phyloP scores from a whole-genome alignment of 176 grass and related monocot genomes.

The Ensete ventricosum region DNA sequence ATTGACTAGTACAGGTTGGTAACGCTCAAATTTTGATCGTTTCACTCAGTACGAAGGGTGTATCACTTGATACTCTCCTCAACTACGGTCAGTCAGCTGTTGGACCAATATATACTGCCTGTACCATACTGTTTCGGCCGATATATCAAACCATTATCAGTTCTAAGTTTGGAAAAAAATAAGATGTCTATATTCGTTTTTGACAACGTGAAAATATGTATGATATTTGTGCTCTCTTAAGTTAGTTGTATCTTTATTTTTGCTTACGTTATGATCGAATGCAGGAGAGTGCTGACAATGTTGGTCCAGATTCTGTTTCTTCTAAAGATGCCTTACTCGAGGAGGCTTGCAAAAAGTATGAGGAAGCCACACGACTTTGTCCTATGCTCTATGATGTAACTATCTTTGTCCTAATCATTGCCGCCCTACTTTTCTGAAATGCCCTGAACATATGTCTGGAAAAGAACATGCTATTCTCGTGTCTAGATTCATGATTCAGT shows the following conservation, averaged over 20 bases:
- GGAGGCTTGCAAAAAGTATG: conserved; percentile 99
- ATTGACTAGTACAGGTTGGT: too few species aligned
- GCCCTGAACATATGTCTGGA: neutral
- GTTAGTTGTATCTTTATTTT: conserved; percentile 1
- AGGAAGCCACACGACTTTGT: conserved; percentile 76
- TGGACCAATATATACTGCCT: too few species aligned
- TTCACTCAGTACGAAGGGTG: too few species aligned
- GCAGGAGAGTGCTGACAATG: conserved; percentile 99
- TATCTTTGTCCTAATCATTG: conserved; percentile 12
- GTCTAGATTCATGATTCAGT: neutral
- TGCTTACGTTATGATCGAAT: conserved; percentile 16
- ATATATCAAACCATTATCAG: neutral
- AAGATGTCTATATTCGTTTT: neutral
- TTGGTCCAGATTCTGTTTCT: conserved; percentile 64
- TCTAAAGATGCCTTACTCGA: conserved; percentile 92
- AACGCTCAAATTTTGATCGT: too few species aligned
- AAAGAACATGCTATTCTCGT: neutral
- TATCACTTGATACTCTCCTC: too few species aligned
- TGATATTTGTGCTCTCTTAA: neutral
- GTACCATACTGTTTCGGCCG: too few species aligned
- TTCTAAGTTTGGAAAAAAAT: neutral
- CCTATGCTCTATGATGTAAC: conserved; percentile 93
- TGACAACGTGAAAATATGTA: neutral
- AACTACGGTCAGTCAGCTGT: too few species aligned
- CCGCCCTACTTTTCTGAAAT: neutral